Evolutionary conservation across 2,329 filamentous ascomycete species (phyloP), one percentile per base, ranked within the genome.

Genomic region (Zarea fungicola): DNA sequence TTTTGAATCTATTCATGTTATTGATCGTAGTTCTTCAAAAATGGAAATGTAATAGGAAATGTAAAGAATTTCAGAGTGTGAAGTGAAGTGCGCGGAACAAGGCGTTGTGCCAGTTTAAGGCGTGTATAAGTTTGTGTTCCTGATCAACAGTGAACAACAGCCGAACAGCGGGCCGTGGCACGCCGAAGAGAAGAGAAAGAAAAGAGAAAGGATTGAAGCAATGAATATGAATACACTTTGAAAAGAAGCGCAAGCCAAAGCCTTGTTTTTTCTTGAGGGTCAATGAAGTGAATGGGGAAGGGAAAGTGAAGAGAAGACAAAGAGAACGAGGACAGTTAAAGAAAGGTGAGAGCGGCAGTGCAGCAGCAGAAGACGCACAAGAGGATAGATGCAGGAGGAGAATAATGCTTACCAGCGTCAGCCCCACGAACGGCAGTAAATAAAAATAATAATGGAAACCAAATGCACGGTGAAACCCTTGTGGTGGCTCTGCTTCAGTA

Each of bases 1-100:
- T 70, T n/a, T 60, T 65, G 54, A 56, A 52, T 61, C 60, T 65
- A 56, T 60, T 31, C 47, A 48, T 56, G 54, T 62, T 60, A 58
- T 56, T 56, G 58, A 55, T 45, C 5, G 26, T 22, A 26, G 31
- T 22, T 14, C 32, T 21, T 40, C 3, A 34, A 28, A 26, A n/a
- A 21, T 26, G 31, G 5, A 10, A 19, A 23, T 11, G 26, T 16
- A 9, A 10, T 28, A 11, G n/a, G 5, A 39, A 21, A 31, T 5
- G 42, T 42, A 10, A 28, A 18, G n/a, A 23, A 43, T 34, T n/a
- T 22, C 9, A 26, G 25, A 26, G 18, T 2, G 40, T 26, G 34
- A n/a, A n/a, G 31, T 25, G 32, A 31, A 23, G 43, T 29, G 26
- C 29, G 48, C n/a, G n/a, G n/a, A n/a, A 40, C 32, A 31, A 26